Conservation (phyloP, 768 basidiomycete species). For the Suillus cothurnatus region DNA sequence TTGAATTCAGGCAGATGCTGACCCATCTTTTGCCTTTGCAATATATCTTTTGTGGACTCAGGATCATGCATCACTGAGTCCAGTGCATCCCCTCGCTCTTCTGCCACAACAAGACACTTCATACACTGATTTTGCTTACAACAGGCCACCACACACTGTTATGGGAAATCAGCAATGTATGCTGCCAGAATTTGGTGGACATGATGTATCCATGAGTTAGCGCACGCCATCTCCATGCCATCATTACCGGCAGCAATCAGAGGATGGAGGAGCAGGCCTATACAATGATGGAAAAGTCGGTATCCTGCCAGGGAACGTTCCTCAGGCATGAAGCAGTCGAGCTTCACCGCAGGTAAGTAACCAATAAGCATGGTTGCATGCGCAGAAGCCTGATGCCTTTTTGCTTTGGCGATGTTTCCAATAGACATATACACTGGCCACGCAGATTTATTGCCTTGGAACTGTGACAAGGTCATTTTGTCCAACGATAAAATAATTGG, state of each 20-base stretch:
- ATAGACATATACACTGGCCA: slow-evolving; percentile 30
- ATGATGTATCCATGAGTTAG: slow-evolving; percentile 15
- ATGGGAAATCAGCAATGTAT: no score
- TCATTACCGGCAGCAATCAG: slow-evolving; percentile 16
- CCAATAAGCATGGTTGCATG: slow-evolving; percentile 12
- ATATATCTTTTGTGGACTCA: no score
- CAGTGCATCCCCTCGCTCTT: no score
- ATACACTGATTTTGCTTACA: no score
- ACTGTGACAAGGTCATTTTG: no score
- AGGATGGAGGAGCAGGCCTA: slow-evolving; percentile 17
- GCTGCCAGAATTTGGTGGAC: slow-evolving; percentile 16
- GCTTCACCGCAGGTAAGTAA: slow-evolving; percentile 10
- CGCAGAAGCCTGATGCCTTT: slow-evolving; percentile 12
- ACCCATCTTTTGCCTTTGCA: no score
- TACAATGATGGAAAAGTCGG: slow-evolving; percentile 26
- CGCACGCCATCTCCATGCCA: slow-evolving; percentile 20
- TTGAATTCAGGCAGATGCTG: no score
- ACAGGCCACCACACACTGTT: no score
- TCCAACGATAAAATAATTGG: no score
- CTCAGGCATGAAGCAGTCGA: slow-evolving; percentile 9
- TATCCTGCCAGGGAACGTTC: slow-evolving; percentile 15
- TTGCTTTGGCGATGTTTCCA: slow-evolving; percentile 23
- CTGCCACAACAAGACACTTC: no score
- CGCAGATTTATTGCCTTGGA: slow-evolving; percentile 5
- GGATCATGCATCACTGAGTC: no score